A percentile compares a stretch with the other conserved stretches of the same genome.
phyloP scores from a whole-genome alignment of 2,329 filamentous ascomycete genomes.

The Albophoma yamanashiensis region DNA sequence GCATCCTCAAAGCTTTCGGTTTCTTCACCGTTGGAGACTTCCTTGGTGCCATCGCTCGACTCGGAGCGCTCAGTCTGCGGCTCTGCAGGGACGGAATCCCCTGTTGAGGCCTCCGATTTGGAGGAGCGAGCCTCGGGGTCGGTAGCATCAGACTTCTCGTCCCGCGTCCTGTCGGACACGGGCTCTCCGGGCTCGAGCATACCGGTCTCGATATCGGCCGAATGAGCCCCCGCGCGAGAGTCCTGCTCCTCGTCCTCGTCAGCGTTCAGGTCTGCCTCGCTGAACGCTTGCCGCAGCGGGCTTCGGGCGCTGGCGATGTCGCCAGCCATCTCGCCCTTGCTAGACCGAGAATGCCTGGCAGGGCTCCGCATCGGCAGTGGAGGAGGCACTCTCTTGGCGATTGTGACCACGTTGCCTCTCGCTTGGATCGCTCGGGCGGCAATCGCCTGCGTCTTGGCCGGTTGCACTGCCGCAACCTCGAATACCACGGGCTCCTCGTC shows the following conservation, averaged over 20 bases:
- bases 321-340: constrained; percentile 46
- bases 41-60: neutral
- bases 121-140: neutral
- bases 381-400: constrained; percentile 69
- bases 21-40: neutral
- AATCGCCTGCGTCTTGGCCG: constrained; percentile 43
- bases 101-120: neutral
- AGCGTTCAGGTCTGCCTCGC: constrained; percentile 16
- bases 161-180: neutral
- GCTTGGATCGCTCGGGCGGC: constrained; percentile 57
- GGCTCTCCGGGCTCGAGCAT: neutral
- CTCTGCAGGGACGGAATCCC: neutral
- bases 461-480: constrained; percentile 51
- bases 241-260: constrained; percentile 11
- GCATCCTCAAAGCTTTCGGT: neutral
- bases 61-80: neutral
- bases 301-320: constrained; percentile 42
- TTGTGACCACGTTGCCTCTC: constrained; percentile 72
- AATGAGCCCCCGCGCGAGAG: neutral
- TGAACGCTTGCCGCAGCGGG: constrained; percentile 39
- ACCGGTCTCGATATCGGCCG: neutral
- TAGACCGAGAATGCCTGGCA: constrained; percentile 44
- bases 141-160: neutral
- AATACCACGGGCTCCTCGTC: constrained; percentile 59
- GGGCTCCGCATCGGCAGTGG: constrained; percentile 70